Conservation (phyloP, 352 stramenopile genomes). For the Globisporangium parvum region DNA sequence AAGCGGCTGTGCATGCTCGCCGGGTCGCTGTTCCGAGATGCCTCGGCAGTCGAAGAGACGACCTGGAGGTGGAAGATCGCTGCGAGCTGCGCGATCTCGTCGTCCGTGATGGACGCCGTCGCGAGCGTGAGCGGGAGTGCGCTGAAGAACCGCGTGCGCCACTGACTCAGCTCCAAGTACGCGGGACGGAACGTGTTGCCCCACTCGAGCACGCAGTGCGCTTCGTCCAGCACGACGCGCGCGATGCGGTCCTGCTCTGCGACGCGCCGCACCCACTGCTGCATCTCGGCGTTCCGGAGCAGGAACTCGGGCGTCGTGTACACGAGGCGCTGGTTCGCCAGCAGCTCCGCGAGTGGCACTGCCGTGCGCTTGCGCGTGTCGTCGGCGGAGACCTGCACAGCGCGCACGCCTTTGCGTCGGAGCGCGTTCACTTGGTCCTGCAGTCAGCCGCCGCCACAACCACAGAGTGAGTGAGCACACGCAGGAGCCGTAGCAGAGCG, state of each 20-base stretch:
- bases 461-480: slow-evolving; percentile 1
- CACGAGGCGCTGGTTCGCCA: slow-evolving; percentile 44
- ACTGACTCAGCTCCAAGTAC: slow-evolving; percentile 63
- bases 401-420: slow-evolving; percentile 44
- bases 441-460: background rate
- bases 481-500: too few relatives aligned
- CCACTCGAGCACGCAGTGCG: slow-evolving; percentile 78
- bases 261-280: slow-evolving; percentile 27
- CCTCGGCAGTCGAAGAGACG: background rate
- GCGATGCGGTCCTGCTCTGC: slow-evolving; percentile 20
- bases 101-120: slow-evolving; percentile 63
- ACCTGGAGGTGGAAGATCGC: slow-evolving; percentile 39
- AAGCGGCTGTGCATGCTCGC: slow-evolving; percentile 20
- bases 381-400: slow-evolving; percentile 36
- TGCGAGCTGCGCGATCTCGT: slow-evolving; percentile 48
- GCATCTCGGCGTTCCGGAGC: slow-evolving; percentile 57
- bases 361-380: slow-evolving; percentile 10
- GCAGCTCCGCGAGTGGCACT: slow-evolving; percentile 24
- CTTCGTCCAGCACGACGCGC: slow-evolving; percentile 72
- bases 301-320: slow-evolving; percentile 84
- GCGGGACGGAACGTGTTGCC: slow-evolving; percentile 65
- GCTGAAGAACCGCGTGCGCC: slow-evolving; percentile 34
- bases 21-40: background rate
- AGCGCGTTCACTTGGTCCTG: slow-evolving; percentile 74
- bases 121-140: slow-evolving; percentile 61